Evolutionary conservation across 495 filamentous ascomycete genomes (phyloP).

Genomic region (Stereocaulon alpinum): DNA sequence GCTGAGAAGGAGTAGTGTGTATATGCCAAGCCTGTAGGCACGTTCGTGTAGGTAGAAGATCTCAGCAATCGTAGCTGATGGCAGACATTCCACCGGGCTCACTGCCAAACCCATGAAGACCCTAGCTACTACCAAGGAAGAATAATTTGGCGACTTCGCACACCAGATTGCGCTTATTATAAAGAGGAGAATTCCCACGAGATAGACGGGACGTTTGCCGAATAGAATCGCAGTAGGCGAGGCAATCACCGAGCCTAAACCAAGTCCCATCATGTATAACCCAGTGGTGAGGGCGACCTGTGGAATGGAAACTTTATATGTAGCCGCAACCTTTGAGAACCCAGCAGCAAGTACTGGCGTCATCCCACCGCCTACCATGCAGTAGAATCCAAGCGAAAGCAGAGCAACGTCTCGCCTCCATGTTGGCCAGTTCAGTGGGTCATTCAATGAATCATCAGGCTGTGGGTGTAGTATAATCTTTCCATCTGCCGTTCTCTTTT

Average conservation of each 20-base stretch:
- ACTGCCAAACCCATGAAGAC: constrained; percentile 83
- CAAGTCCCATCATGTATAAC: constrained; percentile 90
- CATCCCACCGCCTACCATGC: constrained; percentile 87
- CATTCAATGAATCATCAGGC: constrained; percentile 81
- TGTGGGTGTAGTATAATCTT: constrained; percentile 85
- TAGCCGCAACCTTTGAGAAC: constrained; percentile 67
- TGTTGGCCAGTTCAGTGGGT: constrained; percentile 85
- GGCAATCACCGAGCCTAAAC: constrained; percentile 70
- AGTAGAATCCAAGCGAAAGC: constrained; percentile 80
- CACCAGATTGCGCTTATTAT: constrained; percentile 76
- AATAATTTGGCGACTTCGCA: constrained; percentile 68
- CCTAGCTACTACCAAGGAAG: constrained; percentile 69
- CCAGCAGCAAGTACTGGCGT: constrained; percentile 86
- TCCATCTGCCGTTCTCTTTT: constrained; percentile 74
- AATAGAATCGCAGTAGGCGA: constrained; percentile 87
- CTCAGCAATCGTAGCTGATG: constrained; percentile 89
- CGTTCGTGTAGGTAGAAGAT: constrained; percentile 95
- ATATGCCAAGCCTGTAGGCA: constrained; percentile 91
- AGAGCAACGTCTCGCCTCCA: constrained; percentile 77
- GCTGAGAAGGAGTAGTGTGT: constrained; percentile 78
- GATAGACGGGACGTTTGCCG: constrained; percentile 88
- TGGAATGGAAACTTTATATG: constrained; percentile 60
- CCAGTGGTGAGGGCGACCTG: constrained; percentile 84
- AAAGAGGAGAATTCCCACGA: constrained; percentile 66
- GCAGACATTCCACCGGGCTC: constrained; percentile 86